Evolutionary conservation across 1,284 basidiomycete species (phyloP).

Genomic region (Irpex rosettiformis): DNA sequence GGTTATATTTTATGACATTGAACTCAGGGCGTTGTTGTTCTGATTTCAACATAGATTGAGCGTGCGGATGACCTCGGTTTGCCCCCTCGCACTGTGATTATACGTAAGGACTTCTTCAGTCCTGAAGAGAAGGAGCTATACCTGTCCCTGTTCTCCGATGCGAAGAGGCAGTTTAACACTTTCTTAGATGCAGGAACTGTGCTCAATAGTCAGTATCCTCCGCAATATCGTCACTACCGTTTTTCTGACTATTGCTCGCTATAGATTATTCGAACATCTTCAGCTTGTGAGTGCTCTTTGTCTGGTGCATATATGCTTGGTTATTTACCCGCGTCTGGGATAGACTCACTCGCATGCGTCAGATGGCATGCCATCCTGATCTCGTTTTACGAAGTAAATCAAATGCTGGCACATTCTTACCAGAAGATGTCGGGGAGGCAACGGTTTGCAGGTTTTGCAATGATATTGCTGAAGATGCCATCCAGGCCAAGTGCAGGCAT

Average conservation of each 20-base stretch:
- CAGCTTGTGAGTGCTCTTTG: conserved; percentile 54
- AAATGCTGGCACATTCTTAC: conserved; percentile 58
- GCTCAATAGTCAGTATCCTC: conserved; percentile 71
- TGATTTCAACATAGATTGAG: conserved; percentile 63
- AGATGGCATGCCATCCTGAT: conserved; percentile 96
- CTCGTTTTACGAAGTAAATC: conserved; percentile 89
- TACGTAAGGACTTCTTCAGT: conserved; percentile 92
- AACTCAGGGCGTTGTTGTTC: background rate
- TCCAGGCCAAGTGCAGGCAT: conserved; percentile 88
- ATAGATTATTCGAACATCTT: conserved; percentile 96
- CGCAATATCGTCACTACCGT: conserved; percentile 8
- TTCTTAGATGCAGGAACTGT: conserved; percentile 91
- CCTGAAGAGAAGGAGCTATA: conserved; percentile 97
- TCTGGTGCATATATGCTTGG: background rate
- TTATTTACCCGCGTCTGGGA: background rate
- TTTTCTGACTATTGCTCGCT: background rate
- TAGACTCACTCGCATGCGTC: conserved; percentile 85
- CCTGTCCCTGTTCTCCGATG: conserved; percentile 88
- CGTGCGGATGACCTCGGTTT: conserved; percentile 95
- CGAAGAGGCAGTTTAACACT: conserved; percentile 89
- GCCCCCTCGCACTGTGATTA: conserved; percentile 91
- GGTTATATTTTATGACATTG: conserved; percentile 32
- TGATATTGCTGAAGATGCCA: conserved; percentile 96
- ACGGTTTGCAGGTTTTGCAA: conserved; percentile 94
- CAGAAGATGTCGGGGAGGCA: conserved; percentile 64